Evolutionary conservation across 2,329 filamentous ascomycete species (phyloP), one percentile per base, ranked within the genome.

Genomic region (Colletotrichum agaves): DNA sequence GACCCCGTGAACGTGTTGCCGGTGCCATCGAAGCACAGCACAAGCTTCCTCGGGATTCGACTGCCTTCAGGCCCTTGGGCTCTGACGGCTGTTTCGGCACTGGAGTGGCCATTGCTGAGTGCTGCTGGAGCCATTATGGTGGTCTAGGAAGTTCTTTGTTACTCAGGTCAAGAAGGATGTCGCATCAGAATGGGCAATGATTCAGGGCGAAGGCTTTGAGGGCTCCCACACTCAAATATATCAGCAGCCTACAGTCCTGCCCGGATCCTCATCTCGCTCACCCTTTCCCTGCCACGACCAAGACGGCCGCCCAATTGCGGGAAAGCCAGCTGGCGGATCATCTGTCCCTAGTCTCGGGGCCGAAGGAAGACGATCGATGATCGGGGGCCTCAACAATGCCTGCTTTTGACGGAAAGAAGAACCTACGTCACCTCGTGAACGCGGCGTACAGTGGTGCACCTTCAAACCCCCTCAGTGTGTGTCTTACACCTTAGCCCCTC

Each of bases 21-120:
- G 1, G 82, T 85, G 35, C 83, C 83, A 64, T 85, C 83, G 55
- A 85, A 84, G 72, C 81, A 85, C 13, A 85, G 75, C 5, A 84
- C 73, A 15, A 85, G 78, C 70, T 83, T 82, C 71, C 77, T 80
- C 1, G 75, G 73, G 4, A 2, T 39, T 17, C 15, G 21, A 12
- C 27, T 47, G 47, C 19, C n/a, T 21, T 44, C 55, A n/a, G 56
- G 43, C 43, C 11, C 15, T 5, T 50, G 58, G 5, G 31, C 10
- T 15, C 47, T 39, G 13, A 17, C 8, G 5, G 19, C 10, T 3
- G 17, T 15, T 10, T n/a, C 47, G 2, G 19, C 33, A 19, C 15
- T 39, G 4, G 52, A 19, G n/a, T 17, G 12, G 21, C 17, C 27
- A 35, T 53, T 37, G 35, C 11, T 37, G 3, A 37, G 13, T 37